Evolutionary conservation across 176 grass and related monocot species (phyloP), one percentile per base, ranked within the genome.

Genomic region (Melocanna baccifera): DNA sequence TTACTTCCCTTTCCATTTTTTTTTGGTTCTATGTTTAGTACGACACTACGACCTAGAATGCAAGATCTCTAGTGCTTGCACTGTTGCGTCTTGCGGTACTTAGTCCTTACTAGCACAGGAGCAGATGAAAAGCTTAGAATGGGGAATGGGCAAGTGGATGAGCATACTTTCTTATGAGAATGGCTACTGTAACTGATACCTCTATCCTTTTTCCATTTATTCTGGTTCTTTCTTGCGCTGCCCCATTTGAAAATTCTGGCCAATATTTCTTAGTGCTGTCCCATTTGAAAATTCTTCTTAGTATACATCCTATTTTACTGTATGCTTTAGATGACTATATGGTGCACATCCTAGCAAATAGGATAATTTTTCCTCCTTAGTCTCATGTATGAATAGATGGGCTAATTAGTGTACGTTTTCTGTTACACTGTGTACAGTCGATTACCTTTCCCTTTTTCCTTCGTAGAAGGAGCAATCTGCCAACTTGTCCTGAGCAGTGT

Each of bases 291-390:
- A 36, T 0, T 36, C 62, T 75, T 43, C 62, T 75, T 43, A 18
- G 32, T 78, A 46, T 74, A 83, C 67, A 59, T 67, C 84, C 58
- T 34, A 8, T 61, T 78, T 83, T 79, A 67, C 67, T 79, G 74
- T 73, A 4, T 79, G 40, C 72, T 86, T 86, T 66, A 57, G 58
- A 53, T 62, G 7, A 47, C 56, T 62, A 51, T 67, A 73, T 75
- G 52, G 22, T 63, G 65, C 61, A 50, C 34, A 32, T 22, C 39
- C 40, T 85, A 56, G 53, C 20, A 56, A 56, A 28, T 77, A 78
- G 47, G 66, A 59, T 5, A 73, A 23, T 22, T 51, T 67, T 61
- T 55, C 55, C 9, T 81, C 42, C 63, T 79, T 53, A 45, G 65
- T 29, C 68, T 63, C 66, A 67, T 79, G 43, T 32, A 34, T 55